These are phyloP conservation scores for Phytophthora cactorum DNA, from an alignment of 352 stramenopile genomes.

Conservation along the genomic window DNA sequence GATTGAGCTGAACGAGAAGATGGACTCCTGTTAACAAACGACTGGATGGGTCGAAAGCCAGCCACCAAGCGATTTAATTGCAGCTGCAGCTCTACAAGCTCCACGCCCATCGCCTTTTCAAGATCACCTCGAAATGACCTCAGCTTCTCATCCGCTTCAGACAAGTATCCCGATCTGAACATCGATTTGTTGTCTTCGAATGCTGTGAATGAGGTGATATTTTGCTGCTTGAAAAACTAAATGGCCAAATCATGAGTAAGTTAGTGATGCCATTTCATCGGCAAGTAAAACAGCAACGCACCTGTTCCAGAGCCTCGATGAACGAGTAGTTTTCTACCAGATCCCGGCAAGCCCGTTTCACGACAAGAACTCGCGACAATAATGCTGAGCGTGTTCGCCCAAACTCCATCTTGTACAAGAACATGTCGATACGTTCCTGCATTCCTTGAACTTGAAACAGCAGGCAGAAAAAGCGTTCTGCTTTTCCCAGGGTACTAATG, in stretches of 20 bases:
- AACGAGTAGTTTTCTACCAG: slow-evolving; percentile 78
- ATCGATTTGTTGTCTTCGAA: slow-evolving; percentile 35
- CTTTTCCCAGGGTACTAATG: slow-evolving; percentile 59
- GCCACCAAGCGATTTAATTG: slow-evolving; percentile 64
- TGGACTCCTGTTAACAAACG: slow-evolving; percentile 52
- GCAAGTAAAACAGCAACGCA: slow-evolving; percentile 19
- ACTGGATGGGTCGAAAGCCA: slow-evolving; percentile 49
- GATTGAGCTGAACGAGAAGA: slow-evolving; percentile 12
- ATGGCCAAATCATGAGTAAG: background rate
- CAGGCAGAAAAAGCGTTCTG: slow-evolving; percentile 75
- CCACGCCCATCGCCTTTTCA: slow-evolving; percentile 52
- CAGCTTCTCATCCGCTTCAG: slow-evolving; percentile 58
- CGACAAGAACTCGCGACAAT: slow-evolving; percentile 52
- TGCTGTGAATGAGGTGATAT: slow-evolving; percentile 40
- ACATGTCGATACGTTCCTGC: slow-evolving; percentile 71
- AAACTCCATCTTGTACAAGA: slow-evolving; percentile 83
- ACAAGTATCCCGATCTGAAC: slow-evolving; percentile 49
- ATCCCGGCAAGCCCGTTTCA: slow-evolving; percentile 71
- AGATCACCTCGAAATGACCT: slow-evolving; percentile 65
- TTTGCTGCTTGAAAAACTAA: slow-evolving; percentile 58
- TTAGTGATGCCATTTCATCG: background rate
- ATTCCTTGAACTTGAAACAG: slow-evolving; percentile 68
- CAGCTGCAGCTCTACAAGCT: slow-evolving; percentile 69
- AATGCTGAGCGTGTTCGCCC: slow-evolving; percentile 45
- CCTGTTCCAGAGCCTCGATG: slow-evolving; percentile 52